Evolutionary conservation across 148 eudicot genomes (phyloP).

Genomic region (Hydrangea macrophylla): DNA sequence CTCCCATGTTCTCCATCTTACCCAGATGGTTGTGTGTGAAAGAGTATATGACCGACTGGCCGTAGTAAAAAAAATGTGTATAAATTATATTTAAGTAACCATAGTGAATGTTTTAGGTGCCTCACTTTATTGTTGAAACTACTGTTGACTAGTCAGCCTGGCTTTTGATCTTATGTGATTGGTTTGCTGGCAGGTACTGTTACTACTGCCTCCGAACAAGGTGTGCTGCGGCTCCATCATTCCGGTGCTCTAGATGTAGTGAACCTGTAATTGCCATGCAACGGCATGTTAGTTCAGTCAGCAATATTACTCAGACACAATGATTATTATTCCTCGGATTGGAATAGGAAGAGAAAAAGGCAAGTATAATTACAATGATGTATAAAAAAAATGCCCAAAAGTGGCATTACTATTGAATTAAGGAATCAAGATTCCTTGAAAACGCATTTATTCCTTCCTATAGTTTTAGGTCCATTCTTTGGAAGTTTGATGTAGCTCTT

Average conservation of each 20-base stretch:
- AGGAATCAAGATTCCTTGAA: conserved; percentile 19
- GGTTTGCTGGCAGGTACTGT: conserved; percentile 66
- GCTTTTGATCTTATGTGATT: not conserved
- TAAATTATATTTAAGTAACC: not conserved
- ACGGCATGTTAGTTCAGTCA: conserved; percentile 41
- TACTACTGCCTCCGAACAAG: conserved; percentile 92
- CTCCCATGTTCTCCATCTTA: too few species aligned
- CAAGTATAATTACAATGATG: conserved; percentile 12
- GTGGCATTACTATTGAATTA: conserved; percentile 27
- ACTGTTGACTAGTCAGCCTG: not conserved
- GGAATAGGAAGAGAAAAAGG: conserved; percentile 5
- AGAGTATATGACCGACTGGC: too few species aligned
- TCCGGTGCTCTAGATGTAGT: conserved; percentile 68
- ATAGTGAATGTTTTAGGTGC: not conserved
- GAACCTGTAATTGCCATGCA: conserved; percentile 91
- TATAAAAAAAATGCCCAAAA: conserved; percentile 22
- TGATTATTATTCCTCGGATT: conserved; percentile 15
- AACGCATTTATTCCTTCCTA: conserved; percentile 12
- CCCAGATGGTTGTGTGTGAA: too few species aligned
- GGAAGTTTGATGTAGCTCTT: conserved; percentile 23
- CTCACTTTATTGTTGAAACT: not conserved
- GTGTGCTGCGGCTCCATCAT: conserved; percentile 69
- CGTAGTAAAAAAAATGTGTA: too few species aligned
- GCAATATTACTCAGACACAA: conserved; percentile 18
- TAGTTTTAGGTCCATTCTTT: conserved; percentile 40